Percentiles rank a stretch among this genome's conserved stretches.
Conservation (phyloP, 805 yeast species). For the Tetrapisispora arboricola region DNA sequence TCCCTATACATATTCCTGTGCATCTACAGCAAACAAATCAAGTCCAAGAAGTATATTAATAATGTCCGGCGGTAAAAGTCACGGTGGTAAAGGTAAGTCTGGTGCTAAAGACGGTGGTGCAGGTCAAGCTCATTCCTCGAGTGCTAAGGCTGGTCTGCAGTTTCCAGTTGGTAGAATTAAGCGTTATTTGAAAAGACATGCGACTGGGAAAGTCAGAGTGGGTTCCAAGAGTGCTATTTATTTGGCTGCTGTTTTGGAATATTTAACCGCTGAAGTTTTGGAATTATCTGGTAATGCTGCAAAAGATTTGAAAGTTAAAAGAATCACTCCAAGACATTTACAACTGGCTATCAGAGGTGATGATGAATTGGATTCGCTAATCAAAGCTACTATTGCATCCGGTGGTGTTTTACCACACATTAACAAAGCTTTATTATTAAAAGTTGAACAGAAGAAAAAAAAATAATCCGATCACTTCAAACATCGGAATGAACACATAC, state of each 20-base stretch:
- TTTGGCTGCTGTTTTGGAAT: slow-evolving; percentile 90
- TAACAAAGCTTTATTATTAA: slow-evolving; percentile 68
- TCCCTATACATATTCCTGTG: too few relatives aligned
- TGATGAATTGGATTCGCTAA: slow-evolving; percentile 89
- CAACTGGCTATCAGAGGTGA: slow-evolving; percentile 97
- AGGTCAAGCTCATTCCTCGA: slow-evolving; percentile 60
- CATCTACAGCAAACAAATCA: too few relatives aligned
- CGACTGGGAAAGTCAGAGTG: slow-evolving; percentile 75
- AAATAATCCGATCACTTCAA: neutral
- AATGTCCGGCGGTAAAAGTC: slow-evolving; percentile 95
- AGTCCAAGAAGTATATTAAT: too few relatives aligned
- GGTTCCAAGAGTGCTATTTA: slow-evolving; percentile 95
- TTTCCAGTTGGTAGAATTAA: slow-evolving; percentile 99
- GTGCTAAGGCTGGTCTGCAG: slow-evolving; percentile 89
- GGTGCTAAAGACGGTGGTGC: slow-evolving; percentile 60
- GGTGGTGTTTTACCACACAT: slow-evolving; percentile 98
- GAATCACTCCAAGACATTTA: slow-evolving; percentile 95
- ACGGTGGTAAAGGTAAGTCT: slow-evolving; percentile 95
- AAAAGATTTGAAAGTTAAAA: slow-evolving; percentile 85
- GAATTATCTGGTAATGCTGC: slow-evolving; percentile 99
- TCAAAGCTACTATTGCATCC: slow-evolving; percentile 91
- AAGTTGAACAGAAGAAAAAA: slow-evolving; percentile 49
- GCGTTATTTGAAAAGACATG: slow-evolving; percentile 85
- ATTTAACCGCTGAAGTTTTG: slow-evolving; percentile 91
- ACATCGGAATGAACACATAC: too few relatives aligned